Evolutionary conservation across 1,139 yeast species (phyloP).

Genomic region (Spathaspora sp.): DNA sequence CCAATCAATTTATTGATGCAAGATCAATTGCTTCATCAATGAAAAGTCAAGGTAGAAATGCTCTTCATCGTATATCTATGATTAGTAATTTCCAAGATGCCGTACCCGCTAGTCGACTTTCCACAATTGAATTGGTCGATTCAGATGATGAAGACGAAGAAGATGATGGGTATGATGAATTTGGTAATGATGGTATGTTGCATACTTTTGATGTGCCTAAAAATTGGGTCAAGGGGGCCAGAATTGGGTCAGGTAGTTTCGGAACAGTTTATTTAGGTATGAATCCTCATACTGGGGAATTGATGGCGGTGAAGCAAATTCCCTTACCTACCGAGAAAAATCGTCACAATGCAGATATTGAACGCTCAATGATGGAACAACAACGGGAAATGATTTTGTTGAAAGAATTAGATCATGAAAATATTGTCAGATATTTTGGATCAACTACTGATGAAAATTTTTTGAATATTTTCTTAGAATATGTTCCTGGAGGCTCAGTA

Average conservation of each 20-base stretch:
- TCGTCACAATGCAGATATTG: conserved; percentile 38
- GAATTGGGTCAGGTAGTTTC: conserved; percentile 93
- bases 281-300: conserved; percentile 89
- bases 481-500: conserved; percentile 96
- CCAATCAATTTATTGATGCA: conserved; percentile 12
- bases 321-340: conserved; percentile 53
- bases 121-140: conserved; percentile 52
- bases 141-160: conserved; percentile 21
- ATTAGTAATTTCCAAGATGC: conserved; percentile 26
- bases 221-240: conserved; percentile 90
- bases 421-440: conserved; percentile 88
- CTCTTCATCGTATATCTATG: conserved; percentile 30
- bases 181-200: conserved; percentile 15
- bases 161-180: conserved; percentile 20
- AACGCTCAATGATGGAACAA: conserved; percentile 72
- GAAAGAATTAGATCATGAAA: conserved; percentile 82
- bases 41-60: conserved; percentile 10
- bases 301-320: conserved; percentile 97
- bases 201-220: conserved; percentile 48
- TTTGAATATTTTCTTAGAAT: conserved; percentile 84
- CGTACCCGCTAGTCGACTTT: conserved; percentile 35
- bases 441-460: conserved; percentile 70
- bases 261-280: conserved; percentile 92
- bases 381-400: conserved; percentile 82
- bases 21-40: conserved; percentile 15